These are phyloP conservation scores for Heliamphora pulchella DNA, from an alignment of 179 eudicot genomes.

Conservation along the genomic window DNA sequence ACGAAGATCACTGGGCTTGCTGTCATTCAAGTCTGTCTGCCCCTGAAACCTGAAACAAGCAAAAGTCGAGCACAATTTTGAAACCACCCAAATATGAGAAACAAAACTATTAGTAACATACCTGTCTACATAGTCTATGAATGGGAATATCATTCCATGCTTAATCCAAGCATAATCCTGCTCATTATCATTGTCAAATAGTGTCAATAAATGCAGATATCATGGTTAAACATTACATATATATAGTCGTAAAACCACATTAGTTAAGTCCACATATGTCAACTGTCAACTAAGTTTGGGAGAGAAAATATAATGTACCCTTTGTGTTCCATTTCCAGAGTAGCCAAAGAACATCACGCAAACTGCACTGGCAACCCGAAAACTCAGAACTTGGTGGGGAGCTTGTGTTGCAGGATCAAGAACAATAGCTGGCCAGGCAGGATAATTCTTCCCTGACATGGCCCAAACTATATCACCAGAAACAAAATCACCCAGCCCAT, in stretches of 20 bases:
- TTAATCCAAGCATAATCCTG: constrained; percentile 98
- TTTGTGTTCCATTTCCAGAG: constrained; percentile 65
- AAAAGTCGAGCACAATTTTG: constrained; percentile 12
- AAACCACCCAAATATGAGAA: constrained; percentile 2
- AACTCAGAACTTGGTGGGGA: constrained; percentile 65
- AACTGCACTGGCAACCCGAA: constrained; percentile 45
- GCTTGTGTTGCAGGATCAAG: constrained; percentile 67
- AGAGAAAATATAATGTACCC: constrained; percentile 28
- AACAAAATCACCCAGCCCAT: constrained; percentile 38
- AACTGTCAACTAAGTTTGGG: neutral
- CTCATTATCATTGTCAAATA: constrained; percentile 15
- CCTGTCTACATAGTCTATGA: constrained; percentile 75
- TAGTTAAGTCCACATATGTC: neutral
- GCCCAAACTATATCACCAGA: constrained; percentile 98
- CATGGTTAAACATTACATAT: neutral
- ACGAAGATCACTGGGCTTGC: constrained; percentile 57
- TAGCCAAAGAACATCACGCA: constrained; percentile 97
- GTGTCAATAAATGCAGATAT: constrained; percentile 19
- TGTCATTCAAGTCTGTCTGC: constrained; percentile 58
- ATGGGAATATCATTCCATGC: constrained; percentile 68
- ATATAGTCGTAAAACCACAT: neutral
- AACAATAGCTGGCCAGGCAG: constrained; percentile 97
- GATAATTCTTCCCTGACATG: constrained; percentile 57
- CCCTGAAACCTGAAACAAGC: constrained; percentile 69
- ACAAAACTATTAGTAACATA: constrained; percentile 19